Evolutionary conservation across 352 stramenopile genomes (phyloP), one percentile per base, ranked within the genome.

Genomic region (Phytophthora podocarpi): DNA sequence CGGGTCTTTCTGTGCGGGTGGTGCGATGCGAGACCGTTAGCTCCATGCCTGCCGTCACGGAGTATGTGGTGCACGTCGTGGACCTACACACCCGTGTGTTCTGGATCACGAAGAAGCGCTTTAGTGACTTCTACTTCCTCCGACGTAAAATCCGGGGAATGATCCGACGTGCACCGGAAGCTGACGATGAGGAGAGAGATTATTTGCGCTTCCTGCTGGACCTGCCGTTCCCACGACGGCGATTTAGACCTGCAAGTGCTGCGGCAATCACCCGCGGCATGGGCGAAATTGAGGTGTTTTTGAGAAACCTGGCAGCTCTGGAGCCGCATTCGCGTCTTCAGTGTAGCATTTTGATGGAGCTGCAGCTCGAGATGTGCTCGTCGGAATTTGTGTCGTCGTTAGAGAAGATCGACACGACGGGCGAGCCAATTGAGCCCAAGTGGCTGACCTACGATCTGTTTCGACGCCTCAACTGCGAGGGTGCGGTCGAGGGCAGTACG

Each of bases 81-180:
- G 85, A 94, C 39, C 45, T 91, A 16, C 78, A 91, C 64, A 94
- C 85, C 4, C 84, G 87, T 54, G 85, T 94, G 15, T 90, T 94
- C 42, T 94, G 85, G 85, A 85, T 89, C 51, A 80, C 79, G 2
- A 91, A 90, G 54, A 94, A 94, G 59, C 81, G 81, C 8, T 94
- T 89, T 45, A 78, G 76, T 27, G 85, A 94, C 32, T 77, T 93
- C 41, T 87, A 83, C 51, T 57, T 75, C 45, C 75, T 94, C 15
- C 78, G 85, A 20, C 83, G 86, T 13, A 88, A 87, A 74, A 57
- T 93, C 30, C 80, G 81, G 24, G 61, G 63, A 30, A 74, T 83
- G 35, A 75, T 86, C 46, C 71, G 71, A 26, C 58, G 59, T 15
- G 64, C 63, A 9, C 65, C 70, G 37, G 59, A 61, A 46, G 68